Conservation (phyloP, 768 basidiomycete genomes). For the Polyporus arcularius region DNA sequence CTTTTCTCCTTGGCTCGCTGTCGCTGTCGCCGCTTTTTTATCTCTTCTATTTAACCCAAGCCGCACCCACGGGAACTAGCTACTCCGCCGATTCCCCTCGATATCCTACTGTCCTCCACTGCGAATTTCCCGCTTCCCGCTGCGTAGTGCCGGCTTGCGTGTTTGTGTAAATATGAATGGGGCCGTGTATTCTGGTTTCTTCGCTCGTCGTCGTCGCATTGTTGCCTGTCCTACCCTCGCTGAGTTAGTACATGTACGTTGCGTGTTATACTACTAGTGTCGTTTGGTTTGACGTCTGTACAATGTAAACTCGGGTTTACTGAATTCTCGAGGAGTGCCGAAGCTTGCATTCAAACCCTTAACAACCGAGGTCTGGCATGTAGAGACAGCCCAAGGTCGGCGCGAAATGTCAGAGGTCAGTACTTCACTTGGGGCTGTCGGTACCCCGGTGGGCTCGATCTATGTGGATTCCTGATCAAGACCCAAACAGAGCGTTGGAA, state of each 20-base stretch:
- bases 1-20: conserved; percentile 7
- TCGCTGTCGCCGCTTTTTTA: conserved; percentile 23
- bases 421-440: too few species aligned
- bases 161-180: conserved; percentile 11
- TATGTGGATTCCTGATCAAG: too few species aligned
- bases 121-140: conserved; percentile 2
- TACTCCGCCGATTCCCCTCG: conserved; percentile 1
- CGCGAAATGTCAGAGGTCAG: too few species aligned
- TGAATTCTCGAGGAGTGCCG: too few species aligned
- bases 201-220: conserved; percentile 16
- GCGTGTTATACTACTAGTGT: conserved; percentile 27
- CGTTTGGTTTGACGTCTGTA: conserved; percentile 14
- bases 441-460: too few species aligned
- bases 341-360: too few species aligned
- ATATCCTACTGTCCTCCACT: neutral
- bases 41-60: conserved; percentile 21
- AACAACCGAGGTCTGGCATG: too few species aligned
- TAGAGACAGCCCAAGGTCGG: too few species aligned
- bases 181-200: conserved; percentile 3
- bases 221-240: conserved; percentile 13
- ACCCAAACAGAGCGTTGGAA: too few species aligned
- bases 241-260: conserved; percentile 19
- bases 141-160: conserved; percentile 7
- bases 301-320: conserved; percentile 1
- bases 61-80: conserved; percentile 3